phyloP scores from a whole-genome alignment of 2,329 filamentous ascomycete genomes.

The Alternaria brassicicola region DNA sequence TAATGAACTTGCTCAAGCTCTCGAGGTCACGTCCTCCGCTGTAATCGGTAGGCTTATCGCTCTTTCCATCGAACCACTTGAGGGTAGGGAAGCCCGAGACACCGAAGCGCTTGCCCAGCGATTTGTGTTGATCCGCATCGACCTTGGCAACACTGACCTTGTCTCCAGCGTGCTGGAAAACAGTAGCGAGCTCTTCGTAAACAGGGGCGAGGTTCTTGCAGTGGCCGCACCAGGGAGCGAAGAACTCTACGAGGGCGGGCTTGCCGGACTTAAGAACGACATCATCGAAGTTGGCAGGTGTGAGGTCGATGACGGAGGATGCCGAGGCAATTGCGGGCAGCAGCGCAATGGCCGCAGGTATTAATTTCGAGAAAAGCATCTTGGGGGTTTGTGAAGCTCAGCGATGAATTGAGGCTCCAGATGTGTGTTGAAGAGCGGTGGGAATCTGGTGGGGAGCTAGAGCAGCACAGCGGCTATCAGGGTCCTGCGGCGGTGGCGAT shows the following conservation, averaged over 20 bases:
- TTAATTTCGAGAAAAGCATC: constrained; percentile 43
- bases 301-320: constrained; percentile 87
- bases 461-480: constrained; percentile 18
- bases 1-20: constrained; percentile 78
- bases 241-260: constrained; percentile 96
- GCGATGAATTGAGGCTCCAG: constrained; percentile 24
- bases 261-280: constrained; percentile 90
- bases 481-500: constrained; percentile 26
- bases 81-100: constrained; percentile 95
- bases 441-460: constrained; percentile 23
- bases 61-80: constrained; percentile 98
- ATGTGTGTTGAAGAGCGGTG: constrained; percentile 19
- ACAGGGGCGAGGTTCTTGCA: constrained; percentile 97
- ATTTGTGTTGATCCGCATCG: constrained; percentile 87
- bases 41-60: constrained; percentile 83
- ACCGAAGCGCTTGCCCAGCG: constrained; percentile 82
- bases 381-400: constrained; percentile 26
- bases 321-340: constrained; percentile 58
- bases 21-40: constrained; percentile 86
- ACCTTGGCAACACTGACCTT: constrained; percentile 92
- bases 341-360: constrained; percentile 43
- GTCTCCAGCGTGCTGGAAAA: constrained; percentile 74
- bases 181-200: constrained; percentile 85
- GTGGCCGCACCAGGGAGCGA: constrained; percentile 98
- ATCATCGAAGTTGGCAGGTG: constrained; percentile 88